Conservation (phyloP, 1,284 basidiomycete genomes). For the Marasmius fiardii region DNA sequence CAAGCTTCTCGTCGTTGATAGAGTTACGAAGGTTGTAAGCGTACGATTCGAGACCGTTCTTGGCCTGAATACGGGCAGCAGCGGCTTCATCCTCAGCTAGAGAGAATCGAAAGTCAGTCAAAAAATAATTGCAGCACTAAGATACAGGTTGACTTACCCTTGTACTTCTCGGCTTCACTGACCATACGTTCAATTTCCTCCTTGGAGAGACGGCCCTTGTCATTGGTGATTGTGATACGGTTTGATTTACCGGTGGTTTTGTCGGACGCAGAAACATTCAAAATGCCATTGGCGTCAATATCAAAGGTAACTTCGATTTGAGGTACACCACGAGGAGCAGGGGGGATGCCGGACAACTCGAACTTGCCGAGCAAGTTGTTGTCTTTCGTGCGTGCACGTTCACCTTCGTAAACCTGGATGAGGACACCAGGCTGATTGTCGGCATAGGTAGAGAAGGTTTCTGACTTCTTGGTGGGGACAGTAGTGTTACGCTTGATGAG, state of each 20-base stretch:
- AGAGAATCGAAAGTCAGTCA: slow-evolving; percentile 20
- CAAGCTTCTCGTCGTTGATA: slow-evolving; percentile 80
- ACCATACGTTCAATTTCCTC: slow-evolving; percentile 92
- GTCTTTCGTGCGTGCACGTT: slow-evolving; percentile 99
- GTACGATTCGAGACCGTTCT: slow-evolving; percentile 92
- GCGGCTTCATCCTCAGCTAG: slow-evolving; percentile 80
- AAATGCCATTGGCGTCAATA: slow-evolving; percentile 97
- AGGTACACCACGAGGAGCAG: slow-evolving; percentile 97
- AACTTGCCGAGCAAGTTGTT: slow-evolving; percentile 99
- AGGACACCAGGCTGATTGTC: slow-evolving; percentile 99
- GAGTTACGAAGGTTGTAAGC: slow-evolving; percentile 96
- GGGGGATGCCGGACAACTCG: slow-evolving; percentile 96
- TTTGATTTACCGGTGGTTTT: slow-evolving; percentile 98
- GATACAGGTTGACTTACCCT: slow-evolving; percentile 34
- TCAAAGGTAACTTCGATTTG: slow-evolving; percentile 99
- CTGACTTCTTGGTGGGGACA: slow-evolving; percentile 98
- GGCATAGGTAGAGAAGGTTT: slow-evolving; percentile 98
- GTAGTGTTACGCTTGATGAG: slow-evolving; percentile 99
- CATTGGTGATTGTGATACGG: slow-evolving; percentile 86
- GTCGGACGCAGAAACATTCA: slow-evolving; percentile 95
- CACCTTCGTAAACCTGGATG: slow-evolving; percentile 99
- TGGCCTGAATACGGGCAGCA: slow-evolving; percentile 79
- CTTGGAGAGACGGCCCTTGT: slow-evolving; percentile 83
- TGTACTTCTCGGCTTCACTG: slow-evolving; percentile 74
- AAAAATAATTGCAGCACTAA: not conserved